Conservation (phyloP, 768 basidiomycete species). For the Termitomyces sp. region DNA sequence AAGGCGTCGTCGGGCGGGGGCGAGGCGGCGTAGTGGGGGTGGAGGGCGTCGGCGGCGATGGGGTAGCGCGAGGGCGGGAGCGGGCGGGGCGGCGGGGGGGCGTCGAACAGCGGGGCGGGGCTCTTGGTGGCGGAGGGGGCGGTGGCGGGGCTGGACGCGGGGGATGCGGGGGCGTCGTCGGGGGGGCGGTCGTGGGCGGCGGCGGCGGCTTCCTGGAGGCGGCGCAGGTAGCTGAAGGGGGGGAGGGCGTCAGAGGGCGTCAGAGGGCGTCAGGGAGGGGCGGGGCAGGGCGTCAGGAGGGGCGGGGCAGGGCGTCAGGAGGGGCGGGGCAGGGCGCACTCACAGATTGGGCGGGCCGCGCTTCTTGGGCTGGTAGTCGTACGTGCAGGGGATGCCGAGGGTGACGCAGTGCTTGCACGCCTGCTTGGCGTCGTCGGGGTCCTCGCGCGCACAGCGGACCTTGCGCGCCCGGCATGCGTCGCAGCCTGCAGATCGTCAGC, state of each 20-base stretch:
- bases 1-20: constrained; percentile 46
- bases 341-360: constrained; percentile 90
- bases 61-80: constrained; percentile 66
- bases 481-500: constrained; percentile 46
- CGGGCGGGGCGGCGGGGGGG: constrained; percentile 34
- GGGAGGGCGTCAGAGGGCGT: constrained; percentile 3
- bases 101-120: constrained; percentile 17
- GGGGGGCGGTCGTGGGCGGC: constrained; percentile 27
- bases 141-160: constrained; percentile 26
- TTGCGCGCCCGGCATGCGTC: constrained; percentile 85
- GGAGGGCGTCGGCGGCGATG: constrained; percentile 64
- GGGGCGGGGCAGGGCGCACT: constrained; percentile 14
- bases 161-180: constrained; percentile 37
- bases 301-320: too few species aligned
- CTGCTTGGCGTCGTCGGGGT: constrained; percentile 68
- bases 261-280: neutral
- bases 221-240: constrained; percentile 58
- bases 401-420: constrained; percentile 85
- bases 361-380: constrained; percentile 92
- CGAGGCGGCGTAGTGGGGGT: constrained; percentile 31
- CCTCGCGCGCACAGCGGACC: constrained; percentile 78
- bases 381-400: constrained; percentile 80
- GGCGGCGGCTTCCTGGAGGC: constrained; percentile 73
- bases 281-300: too few species aligned
- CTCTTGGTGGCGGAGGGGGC: too few species aligned